Base-by-base conservation (phyloP, 495 filamentous ascomycete species). In the Apodospora peruviana region DNA sequence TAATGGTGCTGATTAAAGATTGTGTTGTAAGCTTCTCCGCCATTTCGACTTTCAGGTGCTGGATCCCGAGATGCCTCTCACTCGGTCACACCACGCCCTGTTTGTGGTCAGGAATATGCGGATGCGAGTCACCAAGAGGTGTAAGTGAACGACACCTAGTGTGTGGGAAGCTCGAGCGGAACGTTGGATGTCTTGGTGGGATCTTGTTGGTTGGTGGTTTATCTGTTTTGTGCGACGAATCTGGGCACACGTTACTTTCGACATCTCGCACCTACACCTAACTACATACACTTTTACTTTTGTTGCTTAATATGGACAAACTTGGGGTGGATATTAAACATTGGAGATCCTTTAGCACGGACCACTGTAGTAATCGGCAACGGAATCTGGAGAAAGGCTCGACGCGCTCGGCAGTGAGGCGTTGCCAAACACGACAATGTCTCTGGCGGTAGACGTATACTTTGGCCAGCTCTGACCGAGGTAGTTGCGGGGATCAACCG, bases 391-490 rank as follows among this genome's bases (percentile, higher is more conserved):
- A 32, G 27, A 32, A 14, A 32, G 7, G 27, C 14, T 7, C 7
- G 27, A 32, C 27, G 7, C 27, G 27, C 27, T 32, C 7, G 27
- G 27, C 7, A 7, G 7, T 14, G 27, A 7, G 27, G 27, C 7
- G 27, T 32, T 32, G 7, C 27, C 27, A 32, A 32, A 32, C 7
- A 32, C 27, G 7, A 32, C 14, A 14, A 32, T 32, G 7, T 32
- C 14, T 32, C 27, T 14, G 27, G 7, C 14, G 7, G 7, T 14
- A 14, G 7, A 7, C 7, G 7, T 14, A 14, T 52, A 34, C 35
- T 54, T 45, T 3, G 51, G 51, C 51, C 47, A 54, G 1, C 14
- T 24, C 21, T 38, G 27, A 14, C 41, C 46, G 0, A 42, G 12
- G 24, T 45, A 12, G 25, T 48, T 23, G 9, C 7, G 24, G 17